Base-by-base conservation (phyloP, 2,329 filamentous ascomycete genomes). In the Pseudogymnoascus sp. region DNA sequence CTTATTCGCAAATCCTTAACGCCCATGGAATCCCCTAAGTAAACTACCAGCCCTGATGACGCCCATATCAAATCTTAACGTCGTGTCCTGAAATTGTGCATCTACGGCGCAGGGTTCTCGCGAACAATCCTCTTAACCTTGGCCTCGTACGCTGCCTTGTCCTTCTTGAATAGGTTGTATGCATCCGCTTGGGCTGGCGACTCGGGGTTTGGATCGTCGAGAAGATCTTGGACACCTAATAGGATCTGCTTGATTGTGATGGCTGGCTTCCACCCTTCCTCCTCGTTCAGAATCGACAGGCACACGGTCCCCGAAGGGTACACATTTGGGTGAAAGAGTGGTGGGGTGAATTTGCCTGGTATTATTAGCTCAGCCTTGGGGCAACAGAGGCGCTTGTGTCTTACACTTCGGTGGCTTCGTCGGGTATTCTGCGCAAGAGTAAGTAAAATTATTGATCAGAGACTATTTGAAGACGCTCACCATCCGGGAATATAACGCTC, bases 241-340 rank as follows among this genome's bases (percentile, higher is more conserved):
- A 97, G 83, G 66, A 99, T 97, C 77, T 97, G 92, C 78, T 97
- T 97, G 74, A 99, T 91, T 0, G 94, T 99, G 71, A 99, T 99
- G 5, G 94, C 93, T 0, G 94, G 95, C 75, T 96, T 95, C 94
- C 95, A 99, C 5, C 90, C 92, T 74, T 99, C 94, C 70, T 99
- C 94, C 75, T 99, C 95, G 77, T 97, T 99, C 67, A 99, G 78
- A 68, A 99, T 99, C 29, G 91, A 96, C 21, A 99, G 83, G 73
- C 94, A 99, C 65, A 99, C 94, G 58, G 94, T 99, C 68, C 94
- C 95, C 0, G 93, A 97, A 0, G 94, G 94, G 74, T 99, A 99
- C 68, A 99, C 94, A 74, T 99, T 99, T 0, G 94, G 94, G 72
- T 99, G 94, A 79, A 99, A 99, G 40, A 99, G 85, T 21, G 94